Conservation (phyloP, 352 stramenopile species). For the Pythium oligandrum region DNA sequence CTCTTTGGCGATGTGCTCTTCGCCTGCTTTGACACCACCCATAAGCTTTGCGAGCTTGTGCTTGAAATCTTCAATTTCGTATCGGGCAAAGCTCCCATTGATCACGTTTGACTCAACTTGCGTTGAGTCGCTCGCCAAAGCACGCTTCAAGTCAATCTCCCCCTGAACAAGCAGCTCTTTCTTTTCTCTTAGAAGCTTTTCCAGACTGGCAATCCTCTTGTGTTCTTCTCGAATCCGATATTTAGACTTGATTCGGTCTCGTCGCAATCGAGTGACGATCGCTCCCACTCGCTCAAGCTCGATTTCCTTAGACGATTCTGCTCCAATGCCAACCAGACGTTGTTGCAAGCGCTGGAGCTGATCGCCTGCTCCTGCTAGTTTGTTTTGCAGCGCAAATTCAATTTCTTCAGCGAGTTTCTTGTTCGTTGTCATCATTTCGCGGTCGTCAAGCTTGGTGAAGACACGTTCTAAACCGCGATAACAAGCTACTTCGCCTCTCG, state of each 20-base stretch:
- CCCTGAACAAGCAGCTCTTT: slow-evolving; percentile 46
- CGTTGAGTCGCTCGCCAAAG: slow-evolving; percentile 50
- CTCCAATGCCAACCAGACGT: slow-evolving; percentile 53
- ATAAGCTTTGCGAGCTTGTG: slow-evolving; percentile 69
- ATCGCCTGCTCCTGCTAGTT: slow-evolving; percentile 26
- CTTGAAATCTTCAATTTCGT: slow-evolving; percentile 76
- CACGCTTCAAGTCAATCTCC: slow-evolving; percentile 60
- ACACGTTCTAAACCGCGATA: slow-evolving; percentile 51
- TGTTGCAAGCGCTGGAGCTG: slow-evolving; percentile 44
- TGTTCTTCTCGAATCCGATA: slow-evolving; percentile 53
- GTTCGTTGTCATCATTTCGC: slow-evolving; percentile 37
- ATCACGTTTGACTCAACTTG: slow-evolving; percentile 70
- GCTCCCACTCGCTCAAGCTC: slow-evolving; percentile 58
- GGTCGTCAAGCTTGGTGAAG: slow-evolving; percentile 47
- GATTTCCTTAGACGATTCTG: slow-evolving; percentile 57
- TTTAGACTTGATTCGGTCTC: slow-evolving; percentile 52
- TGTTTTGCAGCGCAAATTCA: slow-evolving; percentile 55
- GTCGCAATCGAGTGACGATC: slow-evolving; percentile 51
- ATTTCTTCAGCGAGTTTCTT: slow-evolving; percentile 59
- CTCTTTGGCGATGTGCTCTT: slow-evolving; percentile 53
- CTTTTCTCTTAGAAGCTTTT: slow-evolving; percentile 56
- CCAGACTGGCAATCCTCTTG: slow-evolving; percentile 44
- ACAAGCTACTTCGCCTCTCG: slow-evolving; percentile 39
- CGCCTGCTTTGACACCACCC: slow-evolving; percentile 48
- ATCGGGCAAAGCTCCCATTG: slow-evolving; percentile 45